phyloP scores from a whole-genome alignment of 73 alveolate species.

The Tetrahymena thermophila region DNA sequence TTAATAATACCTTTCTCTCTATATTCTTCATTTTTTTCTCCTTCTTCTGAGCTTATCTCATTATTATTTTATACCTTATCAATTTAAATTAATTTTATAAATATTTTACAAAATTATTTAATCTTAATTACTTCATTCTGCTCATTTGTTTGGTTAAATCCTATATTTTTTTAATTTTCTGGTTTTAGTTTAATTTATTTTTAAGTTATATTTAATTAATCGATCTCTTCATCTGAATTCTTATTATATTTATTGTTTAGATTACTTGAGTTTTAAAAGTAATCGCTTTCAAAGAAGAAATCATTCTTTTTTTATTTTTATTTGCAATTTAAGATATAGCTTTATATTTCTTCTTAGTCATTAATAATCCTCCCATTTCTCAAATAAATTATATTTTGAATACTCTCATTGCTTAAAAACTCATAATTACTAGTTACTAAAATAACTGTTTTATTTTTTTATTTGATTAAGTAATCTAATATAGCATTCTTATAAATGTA shows the following conservation, averaged over 20 bases:
- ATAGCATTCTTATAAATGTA: slow-evolving; percentile 59
- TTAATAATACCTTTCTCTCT: slow-evolving; percentile 42
- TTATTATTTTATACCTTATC: neutral
- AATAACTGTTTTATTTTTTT: slow-evolving; percentile 52
- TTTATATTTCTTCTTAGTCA: slow-evolving; percentile 60
- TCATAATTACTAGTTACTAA: slow-evolving; percentile 56
- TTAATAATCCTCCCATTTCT: slow-evolving; percentile 3
- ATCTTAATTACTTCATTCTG: no score
- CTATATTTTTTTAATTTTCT: neutral
- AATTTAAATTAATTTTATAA: neutral
- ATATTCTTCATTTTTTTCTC: slow-evolving; percentile 24
- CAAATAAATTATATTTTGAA: slow-evolving; percentile 12
- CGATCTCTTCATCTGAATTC: neutral
- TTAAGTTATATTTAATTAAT: no score
- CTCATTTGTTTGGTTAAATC: no score
- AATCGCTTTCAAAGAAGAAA: neutral
- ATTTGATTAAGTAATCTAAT: slow-evolving; percentile 46
- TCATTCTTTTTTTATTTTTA: neutral
- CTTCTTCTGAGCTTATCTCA: neutral
- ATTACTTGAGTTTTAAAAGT: neutral
- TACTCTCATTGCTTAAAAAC: slow-evolving; percentile 2
- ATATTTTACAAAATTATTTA: neutral
- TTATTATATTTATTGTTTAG: neutral
- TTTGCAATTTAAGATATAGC: slow-evolving; percentile 44
- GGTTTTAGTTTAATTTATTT: no score